A percentile compares a stretch with the other conserved stretches of the same genome.
These are phyloP conservation scores for Hamamelis virginiana DNA, from an alignment of 164 flowering plant genomes.

Conservation along the genomic window DNA sequence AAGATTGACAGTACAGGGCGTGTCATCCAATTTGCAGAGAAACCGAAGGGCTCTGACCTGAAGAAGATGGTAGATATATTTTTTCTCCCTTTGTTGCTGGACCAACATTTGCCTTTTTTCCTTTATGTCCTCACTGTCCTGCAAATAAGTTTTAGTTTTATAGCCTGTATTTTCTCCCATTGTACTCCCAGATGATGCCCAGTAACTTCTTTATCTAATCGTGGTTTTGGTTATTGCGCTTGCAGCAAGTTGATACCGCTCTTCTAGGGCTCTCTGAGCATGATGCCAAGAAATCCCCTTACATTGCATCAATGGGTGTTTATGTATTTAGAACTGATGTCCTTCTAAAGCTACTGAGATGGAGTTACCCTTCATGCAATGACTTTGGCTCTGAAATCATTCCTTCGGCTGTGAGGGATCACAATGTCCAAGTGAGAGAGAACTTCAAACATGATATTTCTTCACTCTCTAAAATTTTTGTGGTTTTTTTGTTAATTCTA, in stretches of 20 bases:
- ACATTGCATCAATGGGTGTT: slow-evolving; percentile 95
- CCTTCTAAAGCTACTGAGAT: slow-evolving; percentile 58
- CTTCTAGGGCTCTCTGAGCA: slow-evolving; percentile 62
- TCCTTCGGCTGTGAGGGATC: slow-evolving; percentile 64
- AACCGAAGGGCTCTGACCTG: slow-evolving; percentile 80
- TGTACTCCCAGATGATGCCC: background rate
- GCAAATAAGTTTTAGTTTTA: no score
- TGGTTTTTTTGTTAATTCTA: background rate
- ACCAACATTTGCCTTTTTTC: background rate
- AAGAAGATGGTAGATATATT: slow-evolving; percentile 64
- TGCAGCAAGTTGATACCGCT: slow-evolving; percentile 81
- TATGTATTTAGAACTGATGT: slow-evolving; percentile 81
- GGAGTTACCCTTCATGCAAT: slow-evolving; percentile 63
- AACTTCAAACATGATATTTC: background rate
- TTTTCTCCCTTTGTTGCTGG: background rate
- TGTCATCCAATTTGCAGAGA: slow-evolving; percentile 80
- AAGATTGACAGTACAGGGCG: slow-evolving; percentile 73
- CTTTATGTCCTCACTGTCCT: background rate
- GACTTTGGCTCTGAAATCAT: slow-evolving; percentile 92
- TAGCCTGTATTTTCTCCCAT: background rate
- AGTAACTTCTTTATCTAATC: slow-evolving; percentile 4
- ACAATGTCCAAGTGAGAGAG: slow-evolving; percentile 64
- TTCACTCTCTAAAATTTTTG: background rate
- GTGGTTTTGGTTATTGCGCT: slow-evolving; percentile 9
- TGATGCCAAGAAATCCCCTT: slow-evolving; percentile 57